Conservation (phyloP, 164 flowering plant species). For the Berberis vulgaris region DNA sequence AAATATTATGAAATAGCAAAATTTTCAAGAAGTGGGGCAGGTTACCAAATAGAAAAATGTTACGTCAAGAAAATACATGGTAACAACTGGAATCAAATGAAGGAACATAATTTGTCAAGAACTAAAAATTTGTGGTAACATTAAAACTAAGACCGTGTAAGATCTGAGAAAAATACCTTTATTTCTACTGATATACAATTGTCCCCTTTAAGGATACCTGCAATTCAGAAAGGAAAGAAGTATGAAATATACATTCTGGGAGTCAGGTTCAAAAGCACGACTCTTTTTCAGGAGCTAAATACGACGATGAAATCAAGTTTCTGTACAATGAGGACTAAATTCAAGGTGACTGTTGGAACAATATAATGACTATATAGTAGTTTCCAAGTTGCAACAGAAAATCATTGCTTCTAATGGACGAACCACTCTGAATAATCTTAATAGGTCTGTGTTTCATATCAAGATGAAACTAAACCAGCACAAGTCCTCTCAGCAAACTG, state of each 20-base stretch:
- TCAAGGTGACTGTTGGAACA: too few species aligned
- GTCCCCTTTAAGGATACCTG: slow-evolving; percentile 39
- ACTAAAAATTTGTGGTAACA: background rate
- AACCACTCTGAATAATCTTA: too few species aligned
- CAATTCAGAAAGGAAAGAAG: slow-evolving; percentile 4
- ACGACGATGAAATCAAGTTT: too few species aligned
- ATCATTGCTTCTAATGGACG: too few species aligned
- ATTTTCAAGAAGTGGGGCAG: background rate
- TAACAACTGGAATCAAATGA: background rate
- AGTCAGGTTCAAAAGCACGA: background rate
- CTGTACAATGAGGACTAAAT: too few species aligned
- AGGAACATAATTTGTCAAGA: background rate
- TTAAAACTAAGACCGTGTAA: background rate
- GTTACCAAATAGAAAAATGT: background rate
- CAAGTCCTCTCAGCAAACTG: too few species aligned
- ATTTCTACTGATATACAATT: slow-evolving; percentile 73
- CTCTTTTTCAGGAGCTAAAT: background rate
- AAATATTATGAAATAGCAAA: background rate
- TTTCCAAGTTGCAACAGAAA: too few species aligned
- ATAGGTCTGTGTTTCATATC: too few species aligned
- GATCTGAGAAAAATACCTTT: slow-evolving; percentile 47
- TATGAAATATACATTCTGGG: background rate
- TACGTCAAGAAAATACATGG: too few species aligned
- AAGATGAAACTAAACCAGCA: too few species aligned
- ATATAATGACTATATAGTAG: too few species aligned